These are phyloP conservation scores for Calycina herbarum DNA, from an alignment of 2,329 filamentous ascomycete species.

Conservation along the genomic window DNA sequence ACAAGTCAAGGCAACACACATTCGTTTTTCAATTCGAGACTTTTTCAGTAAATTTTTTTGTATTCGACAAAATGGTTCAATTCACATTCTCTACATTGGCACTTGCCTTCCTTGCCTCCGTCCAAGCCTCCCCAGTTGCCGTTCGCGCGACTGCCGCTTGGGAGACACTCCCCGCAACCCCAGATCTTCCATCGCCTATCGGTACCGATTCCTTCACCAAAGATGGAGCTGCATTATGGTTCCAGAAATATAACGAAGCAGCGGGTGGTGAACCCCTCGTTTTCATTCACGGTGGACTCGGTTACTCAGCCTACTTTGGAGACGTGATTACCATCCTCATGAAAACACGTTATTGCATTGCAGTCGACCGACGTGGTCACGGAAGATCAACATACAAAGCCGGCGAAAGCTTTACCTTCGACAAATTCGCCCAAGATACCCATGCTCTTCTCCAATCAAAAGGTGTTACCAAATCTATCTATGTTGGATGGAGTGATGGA, in stretches of 20 bases:
- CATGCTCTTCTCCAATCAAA: slow-evolving; percentile 36
- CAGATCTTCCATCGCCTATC: slow-evolving; percentile 41
- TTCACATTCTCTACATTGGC: background rate
- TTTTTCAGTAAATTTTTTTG: background rate
- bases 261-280: slow-evolving; percentile 40
- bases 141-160: background rate
- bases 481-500: slow-evolving; percentile 46
- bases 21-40: background rate
- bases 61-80: slow-evolving; percentile 6
- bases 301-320: slow-evolving; percentile 45
- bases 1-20: background rate
- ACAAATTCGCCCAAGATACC: slow-evolving; percentile 42
- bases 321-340: slow-evolving; percentile 40
- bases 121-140: background rate
- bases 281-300: slow-evolving; percentile 44
- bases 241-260: slow-evolving; percentile 43
- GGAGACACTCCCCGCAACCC: slow-evolving; percentile 42
- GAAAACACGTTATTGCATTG: slow-evolving; percentile 42
- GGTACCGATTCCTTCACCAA: slow-evolving; percentile 33
- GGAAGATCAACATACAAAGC: slow-evolving; percentile 42
- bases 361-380: slow-evolving; percentile 44
- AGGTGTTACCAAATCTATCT: slow-evolving; percentile 37
- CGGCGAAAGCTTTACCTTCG: slow-evolving; percentile 42
- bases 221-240: slow-evolving; percentile 44
- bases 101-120: background rate